Conservation (phyloP, 257 asterid species). For the Petunia secreta region DNA sequence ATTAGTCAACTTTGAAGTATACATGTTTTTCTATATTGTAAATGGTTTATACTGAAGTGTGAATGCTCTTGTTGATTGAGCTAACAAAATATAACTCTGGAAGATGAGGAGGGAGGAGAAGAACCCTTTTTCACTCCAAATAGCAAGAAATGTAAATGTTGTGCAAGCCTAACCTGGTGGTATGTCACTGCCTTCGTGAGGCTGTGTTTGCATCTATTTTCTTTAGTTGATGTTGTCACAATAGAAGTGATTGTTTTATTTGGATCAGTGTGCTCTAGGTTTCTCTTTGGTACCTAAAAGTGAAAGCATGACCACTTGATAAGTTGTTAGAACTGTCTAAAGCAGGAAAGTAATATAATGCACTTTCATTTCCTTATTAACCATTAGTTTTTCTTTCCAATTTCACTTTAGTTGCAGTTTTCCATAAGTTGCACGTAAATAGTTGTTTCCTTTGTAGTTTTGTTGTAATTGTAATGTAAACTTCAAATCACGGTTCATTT, state of each 20-base stretch:
- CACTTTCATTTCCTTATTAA: background rate
- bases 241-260: background rate
- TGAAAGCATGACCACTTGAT: constrained; percentile 10
- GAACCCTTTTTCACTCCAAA: background rate
- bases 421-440: constrained; percentile 14
- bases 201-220: constrained; percentile 10
- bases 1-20: background rate
- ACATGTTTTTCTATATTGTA: background rate
- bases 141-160: background rate
- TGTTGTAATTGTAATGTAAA: background rate
- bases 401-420: constrained; percentile 1
- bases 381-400: constrained; percentile 22
- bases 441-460: constrained; percentile 2
- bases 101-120: constrained; percentile 4
- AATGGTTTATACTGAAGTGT: background rate
- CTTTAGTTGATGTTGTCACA: background rate
- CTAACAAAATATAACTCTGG: background rate
- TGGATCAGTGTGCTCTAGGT: background rate
- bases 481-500: background rate
- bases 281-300: background rate
- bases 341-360: background rate
- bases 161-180: background rate
- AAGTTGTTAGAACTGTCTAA: background rate
- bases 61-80: too few species aligned
- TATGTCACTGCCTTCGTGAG: background rate